Percentiles rank a stretch among this genome's conserved stretches.
Evolutionary conservation across 306 rosid genomes (phyloP).

Genomic region (Urtica urens): DNA sequence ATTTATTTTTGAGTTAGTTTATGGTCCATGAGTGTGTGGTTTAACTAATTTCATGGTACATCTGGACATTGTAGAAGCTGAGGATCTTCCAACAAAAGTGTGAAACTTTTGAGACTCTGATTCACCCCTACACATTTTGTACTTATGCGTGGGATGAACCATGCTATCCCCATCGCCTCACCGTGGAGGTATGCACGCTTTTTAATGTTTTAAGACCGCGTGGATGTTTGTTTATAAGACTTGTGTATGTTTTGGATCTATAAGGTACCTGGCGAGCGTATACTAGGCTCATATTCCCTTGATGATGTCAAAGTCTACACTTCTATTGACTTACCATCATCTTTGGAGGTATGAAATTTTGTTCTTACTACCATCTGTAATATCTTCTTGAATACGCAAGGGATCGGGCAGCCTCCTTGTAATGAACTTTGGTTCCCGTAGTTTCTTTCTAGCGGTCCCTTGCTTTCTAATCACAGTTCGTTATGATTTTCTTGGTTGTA

Average conservation of each 20-base stretch:
- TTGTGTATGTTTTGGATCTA: constrained; percentile 13
- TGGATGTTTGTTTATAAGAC: not conserved
- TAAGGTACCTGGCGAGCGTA: constrained; percentile 91
- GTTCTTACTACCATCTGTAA: not conserved
- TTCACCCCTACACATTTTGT: constrained; percentile 64
- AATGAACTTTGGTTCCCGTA: no score
- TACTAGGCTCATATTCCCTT: constrained; percentile 68
- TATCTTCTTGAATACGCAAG: not conserved
- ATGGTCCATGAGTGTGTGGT: no score
- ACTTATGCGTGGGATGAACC: constrained; percentile 97
- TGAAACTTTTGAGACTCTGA: constrained; percentile 70
- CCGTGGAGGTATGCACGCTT: constrained; percentile 51
- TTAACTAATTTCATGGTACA: constrained; percentile 12
- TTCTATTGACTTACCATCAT: constrained; percentile 55
- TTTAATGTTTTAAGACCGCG: not conserved
- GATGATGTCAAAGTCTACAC: constrained; percentile 73
- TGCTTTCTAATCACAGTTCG: no score
- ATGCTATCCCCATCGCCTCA: constrained; percentile 78
- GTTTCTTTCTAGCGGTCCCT: no score
- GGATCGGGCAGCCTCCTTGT: no score
- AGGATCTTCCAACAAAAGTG: constrained; percentile 86
- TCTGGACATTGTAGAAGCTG: constrained; percentile 47
- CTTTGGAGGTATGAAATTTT: constrained; percentile 54
- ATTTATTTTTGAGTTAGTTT: no score
- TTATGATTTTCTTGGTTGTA: no score